Base-by-base conservation (phyloP, 495 filamentous ascomycete genomes). In the Pyronema omphalodes region DNA sequence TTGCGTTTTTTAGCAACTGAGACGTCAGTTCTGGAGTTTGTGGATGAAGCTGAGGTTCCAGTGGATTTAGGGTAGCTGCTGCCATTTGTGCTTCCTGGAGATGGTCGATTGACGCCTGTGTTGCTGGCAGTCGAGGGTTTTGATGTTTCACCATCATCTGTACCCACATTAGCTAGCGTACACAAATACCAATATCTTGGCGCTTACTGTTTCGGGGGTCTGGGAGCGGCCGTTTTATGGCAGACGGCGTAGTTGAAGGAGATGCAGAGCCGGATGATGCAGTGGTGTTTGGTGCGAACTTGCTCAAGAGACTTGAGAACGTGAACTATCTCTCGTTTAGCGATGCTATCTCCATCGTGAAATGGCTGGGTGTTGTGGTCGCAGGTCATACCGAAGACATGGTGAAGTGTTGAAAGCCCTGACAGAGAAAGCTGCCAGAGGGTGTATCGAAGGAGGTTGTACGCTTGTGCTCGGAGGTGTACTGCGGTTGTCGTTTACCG, bases 231-330 rank as follows among this genome's bases (percentile, higher is more conserved):
- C 35, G 33, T 33, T 44, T 46, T 52, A 12, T 12, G 17, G 29
- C 4, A 50, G 47, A 12, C 17, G n/a, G 4, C 11, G 37, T 12
- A 14, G 35, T 33, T 17, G 37, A 41, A 3, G 8, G 9, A 2
- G 35, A 40, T 40, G n/a, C 41, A 2, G 14, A 8, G 51, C 1
- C 1, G 6, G 51, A 35, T n/a, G 53, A 4, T 15, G 56, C 44
- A 35, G 52, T 52, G 29, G 51, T 47, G 12, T 51, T 53, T 29
- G 58, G 51, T n/a, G 60, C 57, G 40, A 55, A 64, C 40, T 57
- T 57, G 46, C 60, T 64, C 33, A 64, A 54, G 45, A 64, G 60
- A 17, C 57, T 57, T 40, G 61, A 63, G 29, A 64, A 64, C 41
- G 60, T 63, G 29, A 63, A 62, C 61, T 63, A 47, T 1, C 56